phyloP scores from a whole-genome alignment of 495 filamentous ascomycete genomes.

The Xanthoparmelia taractica region DNA sequence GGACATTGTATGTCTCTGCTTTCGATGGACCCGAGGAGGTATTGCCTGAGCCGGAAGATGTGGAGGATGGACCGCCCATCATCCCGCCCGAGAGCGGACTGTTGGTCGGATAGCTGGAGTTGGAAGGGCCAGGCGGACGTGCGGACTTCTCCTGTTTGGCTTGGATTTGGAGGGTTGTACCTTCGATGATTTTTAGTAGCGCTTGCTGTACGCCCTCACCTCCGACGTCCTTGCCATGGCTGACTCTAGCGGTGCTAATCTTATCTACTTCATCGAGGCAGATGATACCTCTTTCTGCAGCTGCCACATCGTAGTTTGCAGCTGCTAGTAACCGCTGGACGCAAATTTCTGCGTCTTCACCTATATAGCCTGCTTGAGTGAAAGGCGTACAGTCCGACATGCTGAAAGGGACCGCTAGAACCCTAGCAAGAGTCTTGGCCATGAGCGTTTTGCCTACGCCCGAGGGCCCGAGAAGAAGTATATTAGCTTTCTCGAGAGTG shows the following conservation, averaged over 20 bases:
- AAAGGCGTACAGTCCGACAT: constrained; percentile 97
- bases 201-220: constrained; percentile 96
- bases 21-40: constrained; percentile 47
- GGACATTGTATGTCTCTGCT: constrained; percentile 79
- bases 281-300: constrained; percentile 86
- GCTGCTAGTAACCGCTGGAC: constrained; percentile 85
- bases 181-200: constrained; percentile 90
- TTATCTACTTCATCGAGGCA: constrained; percentile 97
- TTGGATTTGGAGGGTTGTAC: constrained; percentile 81
- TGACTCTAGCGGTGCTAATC: constrained; percentile 66
- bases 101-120: constrained; percentile 40
- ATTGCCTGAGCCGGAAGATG: constrained; percentile 30
- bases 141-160: constrained; percentile 67
- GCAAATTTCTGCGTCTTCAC: constrained; percentile 89
- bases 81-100: constrained; percentile 40
- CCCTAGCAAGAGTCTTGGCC: constrained; percentile 68
- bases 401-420: constrained; percentile 88
- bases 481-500: constrained; percentile 90
- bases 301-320: constrained; percentile 78
- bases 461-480: constrained; percentile 86
- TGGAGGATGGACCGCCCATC: constrained; percentile 29
- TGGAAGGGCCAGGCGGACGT: constrained; percentile 39
- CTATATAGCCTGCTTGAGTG: constrained; percentile 95
- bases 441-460: constrained; percentile 97
- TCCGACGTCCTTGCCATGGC: constrained; percentile 73